phyloP scores from a whole-genome alignment of 2,329 filamentous ascomycete genomes.

The Pestalotiopsis sp. region DNA sequence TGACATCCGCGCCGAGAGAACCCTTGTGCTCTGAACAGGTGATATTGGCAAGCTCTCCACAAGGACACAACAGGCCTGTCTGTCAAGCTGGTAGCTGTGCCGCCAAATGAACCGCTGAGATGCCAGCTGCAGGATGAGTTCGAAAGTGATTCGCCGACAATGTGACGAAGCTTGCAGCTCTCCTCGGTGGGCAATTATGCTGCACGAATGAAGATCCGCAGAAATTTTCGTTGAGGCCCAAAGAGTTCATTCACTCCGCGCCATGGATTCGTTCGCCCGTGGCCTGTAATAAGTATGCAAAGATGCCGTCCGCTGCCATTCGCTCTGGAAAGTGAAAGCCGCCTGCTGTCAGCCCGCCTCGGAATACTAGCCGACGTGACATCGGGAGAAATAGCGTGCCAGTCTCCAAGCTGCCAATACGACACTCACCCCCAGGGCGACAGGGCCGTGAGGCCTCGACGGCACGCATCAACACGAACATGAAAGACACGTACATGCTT shows the following conservation, averaged over 20 bases:
- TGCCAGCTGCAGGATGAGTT: neutral
- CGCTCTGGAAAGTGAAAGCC: neutral
- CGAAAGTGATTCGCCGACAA: neutral
- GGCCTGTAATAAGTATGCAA: neutral
- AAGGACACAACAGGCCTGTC: neutral
- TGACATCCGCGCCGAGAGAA: neutral
- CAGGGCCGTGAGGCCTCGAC: neutral
- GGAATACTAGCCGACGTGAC: slow-evolving; percentile 10
- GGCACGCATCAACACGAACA: neutral
- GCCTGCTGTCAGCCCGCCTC: slow-evolving; percentile 5
- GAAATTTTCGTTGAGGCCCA: slow-evolving; percentile 5
- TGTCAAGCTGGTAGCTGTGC: neutral
- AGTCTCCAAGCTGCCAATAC: neutral
- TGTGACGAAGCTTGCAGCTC: slow-evolving; percentile 5
- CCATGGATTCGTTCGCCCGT: neutral
- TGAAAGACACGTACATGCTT: neutral
- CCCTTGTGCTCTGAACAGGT: neutral
- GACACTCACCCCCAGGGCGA: neutral
- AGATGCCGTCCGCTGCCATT: neutral
- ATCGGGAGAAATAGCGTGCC: slow-evolving; percentile 5
- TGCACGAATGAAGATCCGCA: slow-evolving; percentile 1
- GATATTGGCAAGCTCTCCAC: neutral
- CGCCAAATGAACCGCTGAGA: neutral
- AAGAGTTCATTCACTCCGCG: neutral
- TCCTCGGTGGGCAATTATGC: neutral